These are phyloP conservation scores for Opeltia flavorubescens DNA, from an alignment of 495 filamentous ascomycete genomes.

Conservation along the genomic window DNA sequence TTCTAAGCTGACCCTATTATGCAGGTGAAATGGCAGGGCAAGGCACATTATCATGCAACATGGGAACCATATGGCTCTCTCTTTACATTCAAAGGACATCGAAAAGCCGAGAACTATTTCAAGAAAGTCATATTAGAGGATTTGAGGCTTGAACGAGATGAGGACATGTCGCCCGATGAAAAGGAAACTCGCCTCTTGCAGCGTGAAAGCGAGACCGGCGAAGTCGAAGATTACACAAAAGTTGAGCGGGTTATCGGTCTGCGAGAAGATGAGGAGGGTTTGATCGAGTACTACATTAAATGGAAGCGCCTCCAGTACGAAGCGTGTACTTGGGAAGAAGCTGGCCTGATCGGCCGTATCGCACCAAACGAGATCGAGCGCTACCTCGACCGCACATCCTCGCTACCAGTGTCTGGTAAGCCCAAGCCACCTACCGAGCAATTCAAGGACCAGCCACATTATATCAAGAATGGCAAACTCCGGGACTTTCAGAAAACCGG, in stretches of 20 bases:
- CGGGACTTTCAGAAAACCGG: constrained; percentile 91
- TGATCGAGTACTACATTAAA: constrained; percentile 75
- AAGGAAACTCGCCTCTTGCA: constrained; percentile 84
- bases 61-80: constrained; percentile 74
- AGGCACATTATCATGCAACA: constrained; percentile 87
- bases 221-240: constrained; percentile 69
- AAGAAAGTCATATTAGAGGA: constrained; percentile 65
- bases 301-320: constrained; percentile 84
- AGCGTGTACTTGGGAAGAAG: constrained; percentile 85
- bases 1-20: background rate
- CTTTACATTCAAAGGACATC: constrained; percentile 54
- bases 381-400: constrained; percentile 66
- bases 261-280: constrained; percentile 56
- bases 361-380: constrained; percentile 82
- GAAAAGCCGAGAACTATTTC: constrained; percentile 87
- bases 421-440: constrained; percentile 56
- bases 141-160: constrained; percentile 51
- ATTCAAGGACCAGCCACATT: constrained; percentile 65
- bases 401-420: constrained; percentile 60
- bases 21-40: constrained; percentile 89
- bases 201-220: constrained; percentile 71
- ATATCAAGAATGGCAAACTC: constrained; percentile 73
- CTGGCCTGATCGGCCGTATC: constrained; percentile 56
- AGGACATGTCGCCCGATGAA: constrained; percentile 67
- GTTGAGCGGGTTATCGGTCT: constrained; percentile 85